Base-by-base conservation (phyloP, 495 filamentous ascomycete genomes). In the Penicillium alfredii region DNA sequence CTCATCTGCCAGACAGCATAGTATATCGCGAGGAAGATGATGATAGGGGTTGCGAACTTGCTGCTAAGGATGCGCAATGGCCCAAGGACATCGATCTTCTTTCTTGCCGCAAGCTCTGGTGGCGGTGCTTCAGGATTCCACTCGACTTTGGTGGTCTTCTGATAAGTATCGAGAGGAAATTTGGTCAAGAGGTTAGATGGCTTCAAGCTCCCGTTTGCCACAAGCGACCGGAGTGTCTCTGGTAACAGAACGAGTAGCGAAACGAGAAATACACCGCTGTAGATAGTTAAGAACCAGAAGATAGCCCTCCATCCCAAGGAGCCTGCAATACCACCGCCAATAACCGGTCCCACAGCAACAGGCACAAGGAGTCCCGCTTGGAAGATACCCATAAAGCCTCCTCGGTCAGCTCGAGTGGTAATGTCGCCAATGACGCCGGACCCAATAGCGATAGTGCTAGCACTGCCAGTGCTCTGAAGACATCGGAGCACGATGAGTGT, bases 1-100 rank as follows among this genome's bases (percentile, higher is more conserved):
- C 58, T 71, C 69, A 76, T 76, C 36, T 76, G 71, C 73, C 73
- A 76, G 20, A 70, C 62, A 9, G 72, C 61, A 42, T 76, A 76
- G 47, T 73, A 71, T 0, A 74, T 44, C 1, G 67, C 62, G 14
- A 72, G 51, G 35, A 71, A 78, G 10, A 71, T 7, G 20, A 74
- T 66, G n/a, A 73, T 64, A 3, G 67, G 66, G 0, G 60, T 42
- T 15, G 66, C 61, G 16, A 60, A 48, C 31, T 63, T 66, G 47
- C 56, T 66, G n/a, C 56, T 30, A 10, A 71, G 56, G 12, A 74
- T 71, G 8, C 59, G 58, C n/a, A 74, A 49, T 1, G 69, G 68
- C 3, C 65, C 68, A 0, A 49, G 33, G 4, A 66, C n/a, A 27
- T 69, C 51, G 30, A 66, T 55, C 9, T 10, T 37, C 18, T 60